A percentile compares a stretch with the other conserved stretches of the same genome.
Conservation (phyloP, 1,284 basidiomycete genomes). For the Sutorius eximius region DNA sequence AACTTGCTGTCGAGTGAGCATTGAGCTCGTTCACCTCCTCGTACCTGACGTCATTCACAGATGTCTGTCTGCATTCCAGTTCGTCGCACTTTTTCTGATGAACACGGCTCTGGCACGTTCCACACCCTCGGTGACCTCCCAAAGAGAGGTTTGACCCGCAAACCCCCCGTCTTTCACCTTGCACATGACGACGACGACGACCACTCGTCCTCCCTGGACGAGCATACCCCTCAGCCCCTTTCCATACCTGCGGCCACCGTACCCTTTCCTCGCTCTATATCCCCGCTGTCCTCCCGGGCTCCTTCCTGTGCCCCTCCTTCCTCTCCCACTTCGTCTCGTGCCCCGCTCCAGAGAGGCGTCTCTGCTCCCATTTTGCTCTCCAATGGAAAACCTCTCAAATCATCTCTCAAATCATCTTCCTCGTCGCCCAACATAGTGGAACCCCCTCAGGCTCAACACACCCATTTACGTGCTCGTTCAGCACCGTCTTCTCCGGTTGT, state of each 20-base stretch:
- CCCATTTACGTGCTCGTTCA: slow-evolving; percentile 52
- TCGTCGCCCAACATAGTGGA: slow-evolving; percentile 50
- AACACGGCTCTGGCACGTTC: slow-evolving; percentile 53
- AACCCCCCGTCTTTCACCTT: slow-evolving; percentile 29
- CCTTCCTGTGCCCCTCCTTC: slow-evolving; percentile 5
- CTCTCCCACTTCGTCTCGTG: slow-evolving; percentile 12
- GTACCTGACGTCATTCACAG: slow-evolving; percentile 13
- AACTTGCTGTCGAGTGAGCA: neutral
- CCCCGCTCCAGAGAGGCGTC: slow-evolving; percentile 32
- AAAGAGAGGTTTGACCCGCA: slow-evolving; percentile 37
- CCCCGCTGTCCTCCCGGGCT: slow-evolving; percentile 11
- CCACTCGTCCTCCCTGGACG: slow-evolving; percentile 14
- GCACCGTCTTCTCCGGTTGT: slow-evolving; percentile 70
- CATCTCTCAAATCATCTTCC: slow-evolving; percentile 76
- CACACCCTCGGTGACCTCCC: slow-evolving; percentile 52
- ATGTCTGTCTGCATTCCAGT: slow-evolving; percentile 17
- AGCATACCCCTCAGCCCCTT: neutral
- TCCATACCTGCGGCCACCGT: slow-evolving; percentile 16
- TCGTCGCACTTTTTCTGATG: slow-evolving; percentile 45
- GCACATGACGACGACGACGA: slow-evolving; percentile 24
- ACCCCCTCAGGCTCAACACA: slow-evolving; percentile 10
- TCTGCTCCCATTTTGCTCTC: slow-evolving; percentile 58
- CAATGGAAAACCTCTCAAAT: slow-evolving; percentile 89
- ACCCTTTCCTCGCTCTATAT: slow-evolving; percentile 33
- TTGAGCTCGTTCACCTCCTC: neutral